These are phyloP conservation scores for Nelumbo lutea DNA, from an alignment of 164 flowering plant genomes.

Conservation along the genomic window DNA sequence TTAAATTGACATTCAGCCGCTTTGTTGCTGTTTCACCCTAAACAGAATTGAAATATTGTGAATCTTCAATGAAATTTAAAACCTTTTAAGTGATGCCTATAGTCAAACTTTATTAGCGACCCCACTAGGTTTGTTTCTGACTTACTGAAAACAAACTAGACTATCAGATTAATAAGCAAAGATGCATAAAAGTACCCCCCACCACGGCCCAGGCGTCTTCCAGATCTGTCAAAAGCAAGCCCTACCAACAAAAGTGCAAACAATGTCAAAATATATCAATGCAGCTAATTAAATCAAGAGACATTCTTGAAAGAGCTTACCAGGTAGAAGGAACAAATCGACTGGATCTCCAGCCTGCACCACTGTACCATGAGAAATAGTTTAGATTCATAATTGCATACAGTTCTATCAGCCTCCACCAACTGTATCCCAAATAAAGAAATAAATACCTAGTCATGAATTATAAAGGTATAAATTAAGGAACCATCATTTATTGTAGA, in stretches of 20 bases:
- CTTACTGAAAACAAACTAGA: neutral
- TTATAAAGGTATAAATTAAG: neutral
- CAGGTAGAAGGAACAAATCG: conserved; percentile 85
- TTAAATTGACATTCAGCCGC: too few species aligned
- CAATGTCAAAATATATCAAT: neutral
- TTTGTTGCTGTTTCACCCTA: too few species aligned
- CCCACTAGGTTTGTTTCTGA: neutral
- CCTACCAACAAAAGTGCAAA: conserved; percentile 36
- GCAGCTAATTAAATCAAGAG: neutral
- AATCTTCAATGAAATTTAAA: neutral
- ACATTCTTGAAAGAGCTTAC: conserved; percentile 27
- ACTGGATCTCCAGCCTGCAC: conserved; percentile 80
- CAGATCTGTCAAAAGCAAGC: conserved; percentile 88
- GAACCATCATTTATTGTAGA: too few species aligned
- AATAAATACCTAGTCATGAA: neutral
- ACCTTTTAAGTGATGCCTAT: neutral
- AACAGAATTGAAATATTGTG: too few species aligned
- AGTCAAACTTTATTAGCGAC: neutral
- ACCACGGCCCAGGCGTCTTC: conserved; percentile 94
- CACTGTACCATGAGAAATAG: conserved; percentile 46
- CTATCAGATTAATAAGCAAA: neutral
- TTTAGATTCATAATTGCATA: conserved; percentile 10
- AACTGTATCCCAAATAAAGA: neutral
- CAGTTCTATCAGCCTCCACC: conserved; percentile 1
- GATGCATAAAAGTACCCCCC: conserved; percentile 68